Evolutionary conservation across 306 rosid species (phyloP), one percentile per base, ranked within the genome.

Genomic region (Cicer yamashitae): DNA sequence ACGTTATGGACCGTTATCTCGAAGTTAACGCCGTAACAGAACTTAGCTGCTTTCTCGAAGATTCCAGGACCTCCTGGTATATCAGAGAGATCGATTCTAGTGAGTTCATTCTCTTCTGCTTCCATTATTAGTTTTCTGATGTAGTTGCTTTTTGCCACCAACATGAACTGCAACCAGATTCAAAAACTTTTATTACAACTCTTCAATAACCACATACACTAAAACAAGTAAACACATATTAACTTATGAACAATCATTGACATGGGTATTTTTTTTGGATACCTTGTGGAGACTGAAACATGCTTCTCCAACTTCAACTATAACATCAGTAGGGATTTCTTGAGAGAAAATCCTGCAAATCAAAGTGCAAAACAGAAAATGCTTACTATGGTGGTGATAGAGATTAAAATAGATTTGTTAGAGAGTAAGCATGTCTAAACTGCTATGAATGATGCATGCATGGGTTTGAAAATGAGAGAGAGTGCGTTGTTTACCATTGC

Each of bases 1-100:
- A 90, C 91, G 78, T 90, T 94, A 76, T 91, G 85, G 4, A 92
- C 81, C 0, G 93, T 90, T 62, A 94, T 94, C 78, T 94, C 97
- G 15, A 94, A 91, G 90, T 94, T 94, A 18, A 94, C 91, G 9
- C 96, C 91, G 58, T 94, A 94, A 37, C 97, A 94, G 89, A 94
- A 94, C 41, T 88, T 94, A 9, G 96, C 99, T 0, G 96, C 93
- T 76, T 90, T 87, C 82, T 94, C 97, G 40, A 91, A 94, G 67
- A 83, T 83, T 75, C 89, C 96, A 0, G 89, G 84, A 1, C 99
- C 97, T 67, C 99, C 99, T 0, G 97, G 99, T 50, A 92, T 86
- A 56, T 87, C 82, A 0, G 96, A 71, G 20, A 94, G 92, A 45
- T 88, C 69, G 54, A 94, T 84, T 75, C 69, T 79, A 25, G 92